Base-by-base conservation (phyloP, 345 rosid species). In the Ceriops tagal region DNA sequence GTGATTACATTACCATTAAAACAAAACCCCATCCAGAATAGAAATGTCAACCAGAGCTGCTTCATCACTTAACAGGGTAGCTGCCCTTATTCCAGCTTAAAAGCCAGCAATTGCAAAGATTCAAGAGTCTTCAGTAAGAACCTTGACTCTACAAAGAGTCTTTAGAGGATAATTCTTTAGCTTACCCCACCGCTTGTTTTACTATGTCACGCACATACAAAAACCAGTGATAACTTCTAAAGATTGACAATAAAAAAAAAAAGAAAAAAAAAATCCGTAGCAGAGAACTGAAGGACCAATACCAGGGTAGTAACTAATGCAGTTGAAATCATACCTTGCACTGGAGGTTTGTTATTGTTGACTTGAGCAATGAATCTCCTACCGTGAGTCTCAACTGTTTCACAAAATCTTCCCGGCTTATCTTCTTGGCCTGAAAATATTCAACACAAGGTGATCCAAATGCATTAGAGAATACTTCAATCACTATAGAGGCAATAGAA, bases 261-360 rank as follows among this genome's bases (percentile, higher is more conserved):
- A 31, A 5, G 0, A 31, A 4, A 37, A 20, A 53, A 24, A 2
- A 6, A 61, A 15, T n/a, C 16, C 47, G 27, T 31, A 62, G 39
- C 27, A 35, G 31, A n/a, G 37, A 32, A 60, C 35, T 8, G 35
- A 18, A 22, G 18, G 34, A 8, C 20, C 62, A 24, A 34, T 31
- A 8, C 8, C 19, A 22, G 30, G 30, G 60, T 19, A 34, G 35
- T 10, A 21, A 5, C 49, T 2, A 56, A 37, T 21, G 31, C 39
- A 53, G 6, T 49, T 24, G 13, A 27, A 49, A 69, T 22, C 60
- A 46, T 81, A 85, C 95, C 89, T 83, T 82, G 82, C 84, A 68
- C 27, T 87, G 97, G 69, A 95, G 91, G 73, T 85, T 77, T 64
- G 81, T 82, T 77, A 93, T 84, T 0, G 92, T 89, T 24, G 93